A percentile compares a stretch with the other conserved stretches of the same genome.
Conservation (phyloP, 2,329 filamentous ascomycete species). For the Cercospora zeae-maydis region DNA sequence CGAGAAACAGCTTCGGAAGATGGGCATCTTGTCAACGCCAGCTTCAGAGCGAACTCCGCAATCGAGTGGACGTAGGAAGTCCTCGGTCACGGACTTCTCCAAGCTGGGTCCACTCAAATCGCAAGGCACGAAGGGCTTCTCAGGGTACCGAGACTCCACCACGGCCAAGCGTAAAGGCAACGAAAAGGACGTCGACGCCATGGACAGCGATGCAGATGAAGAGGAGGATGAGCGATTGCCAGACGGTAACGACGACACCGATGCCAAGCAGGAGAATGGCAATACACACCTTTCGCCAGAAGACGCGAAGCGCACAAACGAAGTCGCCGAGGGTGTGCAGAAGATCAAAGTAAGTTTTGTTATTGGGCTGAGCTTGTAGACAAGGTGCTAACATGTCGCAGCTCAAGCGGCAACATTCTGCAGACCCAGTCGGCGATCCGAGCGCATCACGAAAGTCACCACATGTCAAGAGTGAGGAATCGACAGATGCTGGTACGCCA, state of each 20-base stretch:
- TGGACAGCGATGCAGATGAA: constrained; percentile 74
- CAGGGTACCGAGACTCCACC: constrained; percentile 63
- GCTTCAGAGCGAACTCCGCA: constrained; percentile 60
- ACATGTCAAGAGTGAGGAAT: constrained; percentile 35
- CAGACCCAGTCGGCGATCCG: constrained; percentile 57
- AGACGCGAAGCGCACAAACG: constrained; percentile 67
- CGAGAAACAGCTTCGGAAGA: constrained; percentile 91
- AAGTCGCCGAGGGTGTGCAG: constrained; percentile 75
- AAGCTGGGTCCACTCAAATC: constrained; percentile 79
- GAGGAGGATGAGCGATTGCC: constrained; percentile 58
- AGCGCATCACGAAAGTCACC: constrained; percentile 45
- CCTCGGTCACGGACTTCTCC: constrained; percentile 78
- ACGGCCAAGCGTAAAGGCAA: constrained; percentile 56
- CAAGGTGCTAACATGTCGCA: constrained; percentile 39
- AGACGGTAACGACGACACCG: constrained; percentile 57
- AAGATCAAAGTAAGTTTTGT: constrained; percentile 67
- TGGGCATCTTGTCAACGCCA: constrained; percentile 74
- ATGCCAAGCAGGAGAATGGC: constrained; percentile 60
- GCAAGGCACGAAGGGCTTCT: constrained; percentile 84
- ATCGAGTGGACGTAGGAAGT: constrained; percentile 66
- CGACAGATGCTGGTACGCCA: constrained; percentile 45
- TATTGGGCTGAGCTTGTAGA: not conserved
- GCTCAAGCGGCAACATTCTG: constrained; percentile 78
- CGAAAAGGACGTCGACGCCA: constrained; percentile 55
- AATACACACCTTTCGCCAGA: constrained; percentile 57